Evolutionary conservation across 129 eudicot species (phyloP), one percentile per base, ranked within the genome.

Genomic region (Calendula officinalis): DNA sequence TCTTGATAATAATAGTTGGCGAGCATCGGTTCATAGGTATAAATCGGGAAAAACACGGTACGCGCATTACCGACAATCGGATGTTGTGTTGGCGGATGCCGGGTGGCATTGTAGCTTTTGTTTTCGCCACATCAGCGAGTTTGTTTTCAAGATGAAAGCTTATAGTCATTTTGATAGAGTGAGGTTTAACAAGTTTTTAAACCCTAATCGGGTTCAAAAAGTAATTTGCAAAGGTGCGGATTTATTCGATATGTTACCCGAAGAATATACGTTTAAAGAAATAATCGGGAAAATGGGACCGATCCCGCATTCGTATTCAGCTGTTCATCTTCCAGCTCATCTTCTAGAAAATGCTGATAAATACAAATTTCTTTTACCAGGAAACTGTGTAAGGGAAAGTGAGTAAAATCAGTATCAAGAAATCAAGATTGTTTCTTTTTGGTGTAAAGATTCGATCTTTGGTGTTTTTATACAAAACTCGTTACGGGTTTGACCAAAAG

Each of bases 101-200:
- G 97, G 97, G 54, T 90, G 97, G 97, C 97, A 90, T 72, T 90
- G 97, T 30, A 86, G 95, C 95, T 89, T 89, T 30, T 90, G 97
- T 55, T 90, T 90, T 44, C 84, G 97, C 6, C 80, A 34, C 9
- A 82, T 90, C 47, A 84, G 79, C 36, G 95, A 90, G 70, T 90
- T 90, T 49, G 76, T 84, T 34, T 90, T 90, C 82, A 90, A 90
- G 68, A 90, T 90, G 97, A 87, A 86, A 77, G 97, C 97, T 63
- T 90, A 90, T 45, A 90, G 97, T 52, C 97, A 90, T 56, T 74
- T 65, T 8, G 97, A 90, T 57, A 71, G 97, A 60, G 95, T 90
- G 62, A 80, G 95, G 60, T 90, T 90, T 39, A 69, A 81, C 42
- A 87, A 86, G 41, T 90, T 72, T 32, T 45, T 90, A 77, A 84